Conservation (phyloP, 2,329 filamentous ascomycete species). For the Trichoderma oligosporum region DNA sequence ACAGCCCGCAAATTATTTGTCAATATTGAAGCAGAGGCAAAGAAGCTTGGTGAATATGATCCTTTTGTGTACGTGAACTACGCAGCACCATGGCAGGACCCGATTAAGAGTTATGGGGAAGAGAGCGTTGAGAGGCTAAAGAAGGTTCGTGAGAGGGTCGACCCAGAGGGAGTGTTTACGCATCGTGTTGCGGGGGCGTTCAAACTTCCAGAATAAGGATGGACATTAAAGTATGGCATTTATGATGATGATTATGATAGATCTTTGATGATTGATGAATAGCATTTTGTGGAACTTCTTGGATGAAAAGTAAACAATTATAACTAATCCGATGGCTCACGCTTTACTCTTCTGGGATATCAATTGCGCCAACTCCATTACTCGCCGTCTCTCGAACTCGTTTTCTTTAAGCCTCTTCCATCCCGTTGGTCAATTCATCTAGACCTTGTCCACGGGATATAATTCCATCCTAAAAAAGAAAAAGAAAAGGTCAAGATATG, state of each 20-base stretch:
- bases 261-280: background rate
- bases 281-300: background rate
- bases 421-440: background rate
- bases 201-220: background rate
- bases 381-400: background rate
- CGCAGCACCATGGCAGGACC: conserved; percentile 10
- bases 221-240: background rate
- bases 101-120: conserved; percentile 1
- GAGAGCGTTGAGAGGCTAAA: background rate
- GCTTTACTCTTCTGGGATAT: background rate
- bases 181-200: background rate
- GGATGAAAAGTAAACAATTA: background rate
- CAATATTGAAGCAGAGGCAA: background rate
- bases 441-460: conserved; percentile 11
- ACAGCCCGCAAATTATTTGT: conserved; percentile 1
- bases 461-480: background rate
- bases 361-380: background rate
- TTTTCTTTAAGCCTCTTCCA: background rate
- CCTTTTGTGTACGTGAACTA: conserved; percentile 17
- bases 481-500: too few species aligned
- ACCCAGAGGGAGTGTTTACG: conserved; percentile 4
- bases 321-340: background rate
- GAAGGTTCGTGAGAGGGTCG: background rate
- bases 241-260: background rate
- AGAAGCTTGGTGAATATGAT: conserved; percentile 12